Evolutionary conservation across 139 green algal species (phyloP).

Genomic region (Tetradesmus lagerheimii): DNA sequence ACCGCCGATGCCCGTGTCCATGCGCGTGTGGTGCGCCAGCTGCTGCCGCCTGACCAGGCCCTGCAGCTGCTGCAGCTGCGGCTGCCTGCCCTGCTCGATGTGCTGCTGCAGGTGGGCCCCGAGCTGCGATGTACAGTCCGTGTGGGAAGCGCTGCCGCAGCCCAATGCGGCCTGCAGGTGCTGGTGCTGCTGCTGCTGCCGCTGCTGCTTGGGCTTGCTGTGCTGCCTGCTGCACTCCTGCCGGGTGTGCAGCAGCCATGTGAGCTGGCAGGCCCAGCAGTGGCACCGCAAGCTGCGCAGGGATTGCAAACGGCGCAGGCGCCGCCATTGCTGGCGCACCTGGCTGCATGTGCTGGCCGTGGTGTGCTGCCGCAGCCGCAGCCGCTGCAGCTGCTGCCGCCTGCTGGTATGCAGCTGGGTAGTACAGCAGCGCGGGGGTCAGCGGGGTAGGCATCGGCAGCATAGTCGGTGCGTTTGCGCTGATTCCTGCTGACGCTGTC

Average conservation of each 20-base stretch:
- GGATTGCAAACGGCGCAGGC: not conserved
- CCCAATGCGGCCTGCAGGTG: slow-evolving; percentile 10
- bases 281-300: slow-evolving; percentile 26
- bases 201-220: slow-evolving; percentile 28
- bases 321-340: not conserved
- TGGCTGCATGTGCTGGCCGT: slow-evolving; percentile 20
- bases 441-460: slow-evolving; percentile 13
- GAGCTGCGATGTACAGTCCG: not conserved
- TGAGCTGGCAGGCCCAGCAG: slow-evolving; percentile 27
- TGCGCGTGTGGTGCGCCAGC: not conserved
- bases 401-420: slow-evolving; percentile 55
- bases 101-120: not conserved
- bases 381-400: slow-evolving; percentile 27
- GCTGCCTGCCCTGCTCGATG: slow-evolving; percentile 15
- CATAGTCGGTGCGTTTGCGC: not conserved
- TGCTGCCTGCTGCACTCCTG: slow-evolving; percentile 40
- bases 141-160: slow-evolving; percentile 26
- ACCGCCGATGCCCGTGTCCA: slow-evolving; percentile 6
- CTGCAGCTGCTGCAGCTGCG: slow-evolving; percentile 19
- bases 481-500: not conserved
- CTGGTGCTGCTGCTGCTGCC: slow-evolving; percentile 26
- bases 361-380: slow-evolving; percentile 26
- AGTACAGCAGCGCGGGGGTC: slow-evolving; percentile 46
- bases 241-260: slow-evolving; percentile 5
- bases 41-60: not conserved